These are phyloP conservation scores for Globisporangium carolinianum DNA, from an alignment of 352 stramenopile genomes.

Conservation along the genomic window DNA sequence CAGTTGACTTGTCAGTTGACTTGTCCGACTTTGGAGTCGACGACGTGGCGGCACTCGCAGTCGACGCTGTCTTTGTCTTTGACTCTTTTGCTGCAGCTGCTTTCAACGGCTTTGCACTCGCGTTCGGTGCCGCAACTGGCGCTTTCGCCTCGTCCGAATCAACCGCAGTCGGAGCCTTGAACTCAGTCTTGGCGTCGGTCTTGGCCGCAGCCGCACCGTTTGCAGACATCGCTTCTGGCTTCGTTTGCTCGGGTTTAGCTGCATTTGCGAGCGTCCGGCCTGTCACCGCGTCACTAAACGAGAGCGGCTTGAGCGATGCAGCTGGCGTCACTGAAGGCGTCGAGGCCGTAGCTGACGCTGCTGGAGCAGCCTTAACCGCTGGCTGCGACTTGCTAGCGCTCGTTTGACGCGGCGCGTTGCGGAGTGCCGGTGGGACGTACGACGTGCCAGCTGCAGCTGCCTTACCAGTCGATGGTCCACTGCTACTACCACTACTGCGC, in stretches of 20 bases:
- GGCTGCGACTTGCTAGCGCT: constrained; percentile 22
- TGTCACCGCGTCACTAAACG: constrained; percentile 65
- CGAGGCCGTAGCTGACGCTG: not conserved
- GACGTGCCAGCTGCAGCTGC: constrained; percentile 13
- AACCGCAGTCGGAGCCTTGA: not conserved
- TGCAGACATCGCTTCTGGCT: not conserved
- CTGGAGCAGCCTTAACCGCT: constrained; percentile 1
- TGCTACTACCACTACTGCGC: too few species aligned
- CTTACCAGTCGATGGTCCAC: not conserved
- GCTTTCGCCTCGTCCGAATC: not conserved
- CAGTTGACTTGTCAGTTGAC: not conserved
- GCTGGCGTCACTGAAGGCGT: not conserved
- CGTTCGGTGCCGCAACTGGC: not conserved
- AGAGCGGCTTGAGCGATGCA: constrained; percentile 37
- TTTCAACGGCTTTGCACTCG: constrained; percentile 8
- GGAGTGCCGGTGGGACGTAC: constrained; percentile 65
- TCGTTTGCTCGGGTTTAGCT: constrained; percentile 10
- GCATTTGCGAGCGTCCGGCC: constrained; percentile 20
- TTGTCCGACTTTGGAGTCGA: constrained; percentile 2
- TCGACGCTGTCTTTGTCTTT: not conserved
- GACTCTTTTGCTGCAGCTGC: constrained; percentile 3
- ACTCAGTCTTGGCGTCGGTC: not conserved
- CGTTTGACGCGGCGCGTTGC: constrained; percentile 37
- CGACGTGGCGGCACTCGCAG: not conserved
- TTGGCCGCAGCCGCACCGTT: not conserved